Evolutionary conservation across 192 early-diverging fungal species (phyloP).

Genomic region (Backusella macrospora): DNA sequence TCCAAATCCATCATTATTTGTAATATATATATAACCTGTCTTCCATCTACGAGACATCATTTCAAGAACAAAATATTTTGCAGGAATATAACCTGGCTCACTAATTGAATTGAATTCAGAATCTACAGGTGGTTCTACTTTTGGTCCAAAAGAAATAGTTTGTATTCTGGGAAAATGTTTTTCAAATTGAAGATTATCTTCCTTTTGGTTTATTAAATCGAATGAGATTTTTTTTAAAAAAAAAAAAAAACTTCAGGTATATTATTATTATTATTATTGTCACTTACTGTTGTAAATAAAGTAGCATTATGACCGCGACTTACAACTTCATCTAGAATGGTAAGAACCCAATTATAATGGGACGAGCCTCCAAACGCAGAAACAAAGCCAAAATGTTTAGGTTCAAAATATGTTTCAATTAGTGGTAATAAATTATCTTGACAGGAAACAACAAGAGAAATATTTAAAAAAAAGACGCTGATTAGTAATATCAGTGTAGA

Average conservation of each 20-base stretch:
- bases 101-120: neutral
- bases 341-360: conserved; percentile 14
- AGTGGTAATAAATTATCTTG: neutral
- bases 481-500: neutral
- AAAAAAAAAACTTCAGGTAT: neutral
- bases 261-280: neutral
- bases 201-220: neutral
- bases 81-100: too few species aligned
- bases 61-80: neutral
- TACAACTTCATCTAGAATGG: neutral
- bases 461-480: neutral
- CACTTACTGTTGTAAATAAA: conserved; percentile 10
- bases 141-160: conserved; percentile 2
- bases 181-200: neutral
- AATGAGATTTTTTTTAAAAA: neutral
- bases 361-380: conserved; percentile 1
- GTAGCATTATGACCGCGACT: neutral
- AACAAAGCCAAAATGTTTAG: neutral
- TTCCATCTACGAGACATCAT: neutral
- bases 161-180: neutral
- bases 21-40: neutral
- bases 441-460: neutral
- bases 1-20: too few species aligned
- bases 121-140: too few species aligned
- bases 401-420: neutral